Evolutionary conservation across 129 eudicot species (phyloP), one percentile per base, ranked within the genome.

Genomic region (Saussurea involucrata): DNA sequence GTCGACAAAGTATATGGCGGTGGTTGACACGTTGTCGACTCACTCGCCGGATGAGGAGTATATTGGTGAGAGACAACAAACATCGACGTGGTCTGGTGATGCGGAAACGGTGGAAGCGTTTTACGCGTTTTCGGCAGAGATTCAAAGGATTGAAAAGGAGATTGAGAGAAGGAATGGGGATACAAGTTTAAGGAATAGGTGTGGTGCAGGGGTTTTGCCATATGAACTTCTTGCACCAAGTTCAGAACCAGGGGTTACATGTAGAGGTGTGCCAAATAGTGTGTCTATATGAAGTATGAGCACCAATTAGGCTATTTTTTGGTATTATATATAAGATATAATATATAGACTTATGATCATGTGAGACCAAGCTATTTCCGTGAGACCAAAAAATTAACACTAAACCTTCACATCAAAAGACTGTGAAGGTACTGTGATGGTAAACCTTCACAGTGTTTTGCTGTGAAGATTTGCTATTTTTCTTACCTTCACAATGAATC

Each of bases 21-120:
- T 95, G 80, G 96, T 95, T 24, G 99, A 95, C 75, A 88, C 96
- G 0, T 72, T 95, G 40, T 95, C 99, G 3, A 90, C 99, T 24
- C 99, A 95, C 83, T 95, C 99, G 25, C 95, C 97, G 3, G 97
- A 95, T 6, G 99, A 95, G 77, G 97, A 95, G 85, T 95, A 95
- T 80, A 79, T 95, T 0, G 99, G 99, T 24, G 97, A 95, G 77
- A 78, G 99, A 71, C 81, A 82, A 13, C 88, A 88, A 29, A 84
- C 85, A 18, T 89, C 97, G 42, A 89, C 86, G 3, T 95, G 99
- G 99, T 74, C 95, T 0, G 97, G 99, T 3, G 99, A 95, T 53
- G 82, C 90, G 0, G 95, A 83, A 81, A 82, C 85, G 0, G 81
- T 92, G 24, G 99, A 95, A 71, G 86, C 91, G 25, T 95, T 95